These are phyloP conservation scores for Eruca vesicaria DNA, from an alignment of 441 rosid species.

Conservation along the genomic window DNA sequence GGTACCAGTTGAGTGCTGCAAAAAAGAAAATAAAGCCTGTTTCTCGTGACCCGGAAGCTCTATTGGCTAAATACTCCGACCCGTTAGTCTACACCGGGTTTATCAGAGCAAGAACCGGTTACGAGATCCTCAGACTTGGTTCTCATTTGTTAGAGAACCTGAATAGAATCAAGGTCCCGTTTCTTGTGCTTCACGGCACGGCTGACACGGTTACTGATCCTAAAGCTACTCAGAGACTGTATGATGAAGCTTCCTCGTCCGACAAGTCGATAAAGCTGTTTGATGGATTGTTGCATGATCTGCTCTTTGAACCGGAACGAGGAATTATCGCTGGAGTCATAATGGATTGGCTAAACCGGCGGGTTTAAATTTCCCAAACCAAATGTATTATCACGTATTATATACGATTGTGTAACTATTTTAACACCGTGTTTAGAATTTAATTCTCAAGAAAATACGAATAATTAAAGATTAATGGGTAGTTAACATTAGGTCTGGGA, in stretches of 20 bases:
- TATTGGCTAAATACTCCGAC: slow-evolving; percentile 76
- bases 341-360: slow-evolving; percentile 58
- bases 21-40: slow-evolving; percentile 64
- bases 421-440: no score
- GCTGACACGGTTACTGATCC: slow-evolving; percentile 80
- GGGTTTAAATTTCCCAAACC: slow-evolving; percentile 30
- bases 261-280: slow-evolving; percentile 69
- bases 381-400: not conserved
- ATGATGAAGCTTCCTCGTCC: slow-evolving; percentile 62
- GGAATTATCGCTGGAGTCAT: slow-evolving; percentile 48
- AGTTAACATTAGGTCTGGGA: no score
- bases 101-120: slow-evolving; percentile 70
- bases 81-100: slow-evolving; percentile 74
- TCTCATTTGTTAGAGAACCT: slow-evolving; percentile 60
- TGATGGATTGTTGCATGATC: slow-evolving; percentile 72
- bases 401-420: not conserved
- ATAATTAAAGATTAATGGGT: no score
- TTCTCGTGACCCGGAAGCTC: slow-evolving; percentile 73
- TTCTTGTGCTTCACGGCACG: slow-evolving; percentile 73
- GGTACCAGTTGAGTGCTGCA: slow-evolving; percentile 55
- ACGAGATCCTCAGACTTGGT: slow-evolving; percentile 68
- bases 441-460: no score
- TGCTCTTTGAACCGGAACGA: slow-evolving; percentile 74
- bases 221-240: slow-evolving; percentile 54
- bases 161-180: slow-evolving; percentile 49